Base-by-base conservation (phyloP, 805 yeast genomes). In the Starmerella khaoyaiensis region DNA sequence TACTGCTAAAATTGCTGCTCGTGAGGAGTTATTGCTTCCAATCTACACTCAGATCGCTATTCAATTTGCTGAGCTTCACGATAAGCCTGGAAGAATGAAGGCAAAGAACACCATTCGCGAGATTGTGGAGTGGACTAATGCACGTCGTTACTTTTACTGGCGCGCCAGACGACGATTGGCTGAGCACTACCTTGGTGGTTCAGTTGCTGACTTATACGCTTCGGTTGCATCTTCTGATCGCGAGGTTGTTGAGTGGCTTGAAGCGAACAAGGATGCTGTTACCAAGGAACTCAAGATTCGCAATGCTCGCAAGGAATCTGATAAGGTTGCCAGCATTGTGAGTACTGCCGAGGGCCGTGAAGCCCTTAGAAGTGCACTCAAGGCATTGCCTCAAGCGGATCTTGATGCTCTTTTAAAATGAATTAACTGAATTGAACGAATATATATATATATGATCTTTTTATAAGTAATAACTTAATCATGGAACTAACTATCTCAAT, bases 91-190 rank as follows among this genome's bases (percentile, higher is more conserved):
- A 25, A 87, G 98, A 64, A 90, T 90, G 97, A 61, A 79, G 63
- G 93, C 93, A 39, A 93, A 90, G 71, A 93, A 87, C 41, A 79
- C 78, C 41, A 83, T 90, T 53, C 71, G 79, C 51, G 78, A 79
- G 57, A 90, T 83, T 52, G 63, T 90, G 37, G 75, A 79, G 53
- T 86, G 95, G 95, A 60, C 61, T 31, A 69, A 84, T 35, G 72
- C 96, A 21, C 82, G 99, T 69, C 76, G 97, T 55, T 81, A 71
- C 75, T 90, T 90, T 76, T 90, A 82, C 90, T 90, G 98, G 98
- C 77, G 99, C 63, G 72, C 83, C 45, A 81, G 96, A 66, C 79
- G 98, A 64, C 82, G 95, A 61, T 67, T 90, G 61, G 77, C 80
- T 57, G 98, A 90, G 63, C 93, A 82, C 60, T 82, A 83, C 61